Percentiles rank a stretch among this genome's conserved stretches.
These are phyloP conservation scores for Vigna hirtella DNA, from an alignment of 306 rosid species.

Conservation along the genomic window DNA sequence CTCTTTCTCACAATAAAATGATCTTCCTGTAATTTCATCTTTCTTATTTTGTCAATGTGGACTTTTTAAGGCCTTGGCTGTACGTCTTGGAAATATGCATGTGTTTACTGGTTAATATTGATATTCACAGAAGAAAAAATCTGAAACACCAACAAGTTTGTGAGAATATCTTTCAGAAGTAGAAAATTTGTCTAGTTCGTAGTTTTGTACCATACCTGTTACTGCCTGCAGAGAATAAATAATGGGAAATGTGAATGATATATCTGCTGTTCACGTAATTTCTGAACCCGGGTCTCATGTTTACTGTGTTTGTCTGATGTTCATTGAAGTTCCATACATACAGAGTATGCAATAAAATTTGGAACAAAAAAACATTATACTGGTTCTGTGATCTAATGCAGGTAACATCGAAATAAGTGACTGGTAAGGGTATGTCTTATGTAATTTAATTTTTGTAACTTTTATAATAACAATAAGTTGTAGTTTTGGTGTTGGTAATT, in stretches of 20 bases:
- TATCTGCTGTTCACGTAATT: slow-evolving; percentile 13
- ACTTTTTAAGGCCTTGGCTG: background rate
- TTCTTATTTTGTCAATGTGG: slow-evolving; percentile 1
- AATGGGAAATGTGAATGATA: background rate
- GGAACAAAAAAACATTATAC: background rate
- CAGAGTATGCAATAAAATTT: background rate
- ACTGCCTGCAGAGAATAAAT: background rate
- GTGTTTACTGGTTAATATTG: background rate
- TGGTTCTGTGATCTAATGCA: slow-evolving; percentile 14
- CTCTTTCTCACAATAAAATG: background rate
- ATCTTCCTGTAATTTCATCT: background rate
- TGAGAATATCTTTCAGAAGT: background rate
- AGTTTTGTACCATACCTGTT: background rate
- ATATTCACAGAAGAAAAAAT: background rate
- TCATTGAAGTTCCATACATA: background rate
- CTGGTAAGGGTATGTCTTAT: background rate
- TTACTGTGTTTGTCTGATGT: slow-evolving; percentile 6
- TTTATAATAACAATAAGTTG: slow-evolving; percentile 5
- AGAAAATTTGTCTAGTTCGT: background rate
- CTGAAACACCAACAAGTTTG: background rate
- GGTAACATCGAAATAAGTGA: background rate
- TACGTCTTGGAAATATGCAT: background rate
- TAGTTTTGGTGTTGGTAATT: slow-evolving; percentile 1
- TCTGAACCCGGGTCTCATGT: background rate
- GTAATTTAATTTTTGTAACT: slow-evolving; percentile 1